Evolutionary conservation across 2,329 filamentous ascomycete genomes (phyloP).

Genomic region (Metarhizium humberi): DNA sequence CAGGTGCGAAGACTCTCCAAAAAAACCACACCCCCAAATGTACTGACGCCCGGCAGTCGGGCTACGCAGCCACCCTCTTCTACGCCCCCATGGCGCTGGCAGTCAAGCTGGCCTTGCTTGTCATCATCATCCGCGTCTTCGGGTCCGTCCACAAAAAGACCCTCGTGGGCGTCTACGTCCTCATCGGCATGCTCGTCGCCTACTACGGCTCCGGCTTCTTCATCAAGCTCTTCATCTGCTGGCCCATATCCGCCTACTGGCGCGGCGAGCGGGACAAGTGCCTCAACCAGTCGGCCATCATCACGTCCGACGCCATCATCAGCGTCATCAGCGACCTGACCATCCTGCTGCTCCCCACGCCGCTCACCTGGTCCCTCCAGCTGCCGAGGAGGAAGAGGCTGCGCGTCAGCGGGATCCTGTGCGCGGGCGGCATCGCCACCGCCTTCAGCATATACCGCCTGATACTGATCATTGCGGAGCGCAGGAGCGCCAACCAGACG

Average conservation of each 20-base stretch:
- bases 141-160: constrained; percentile 27
- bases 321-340: constrained; percentile 21
- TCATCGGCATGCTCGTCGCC: constrained; percentile 25
- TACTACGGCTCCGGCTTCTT: constrained; percentile 32
- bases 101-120: constrained; percentile 33
- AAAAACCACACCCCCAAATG: background rate
- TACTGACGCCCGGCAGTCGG: constrained; percentile 16
- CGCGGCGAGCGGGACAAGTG: constrained; percentile 18
- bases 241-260: constrained; percentile 33
- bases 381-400: constrained; percentile 19
- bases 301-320: constrained; percentile 21
- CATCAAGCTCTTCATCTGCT: constrained; percentile 31
- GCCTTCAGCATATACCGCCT: constrained; percentile 21
- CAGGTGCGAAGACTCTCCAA: constrained; percentile 16
- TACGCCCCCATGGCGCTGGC: constrained; percentile 34
- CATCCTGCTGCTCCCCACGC: constrained; percentile 20
- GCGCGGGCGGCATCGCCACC: constrained; percentile 22
- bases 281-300: constrained; percentile 24
- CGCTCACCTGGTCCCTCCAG: constrained; percentile 22
- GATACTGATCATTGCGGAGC: constrained; percentile 14
- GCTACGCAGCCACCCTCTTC: constrained; percentile 33
- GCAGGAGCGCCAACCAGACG: constrained; percentile 15
- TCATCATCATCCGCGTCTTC: constrained; percentile 34
- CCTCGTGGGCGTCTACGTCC: constrained; percentile 26
- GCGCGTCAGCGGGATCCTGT: constrained; percentile 18